Conservation (phyloP, 371 early-diverging fungal genomes). For the Batkoa obscura region DNA sequence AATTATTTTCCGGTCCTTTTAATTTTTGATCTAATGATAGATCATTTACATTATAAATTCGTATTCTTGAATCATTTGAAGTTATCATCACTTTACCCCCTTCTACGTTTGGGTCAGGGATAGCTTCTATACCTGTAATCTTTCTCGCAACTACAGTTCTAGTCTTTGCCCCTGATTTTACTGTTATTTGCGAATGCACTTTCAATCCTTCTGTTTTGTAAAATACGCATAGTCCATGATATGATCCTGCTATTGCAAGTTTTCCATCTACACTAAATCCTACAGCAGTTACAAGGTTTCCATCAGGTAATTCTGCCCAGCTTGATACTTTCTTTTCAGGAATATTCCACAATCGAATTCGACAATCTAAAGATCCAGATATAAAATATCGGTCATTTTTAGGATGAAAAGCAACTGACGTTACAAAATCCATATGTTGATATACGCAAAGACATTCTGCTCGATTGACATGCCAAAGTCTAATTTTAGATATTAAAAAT, state of each 20-base stretch:
- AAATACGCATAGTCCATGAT: constrained; percentile 53
- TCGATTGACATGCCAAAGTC: constrained; percentile 63
- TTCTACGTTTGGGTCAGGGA: constrained; percentile 25
- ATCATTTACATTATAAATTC: constrained; percentile 52
- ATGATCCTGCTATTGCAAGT: constrained; percentile 53
- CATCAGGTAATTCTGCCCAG: constrained; percentile 49
- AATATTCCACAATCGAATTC: constrained; percentile 65
- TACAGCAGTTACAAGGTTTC: constrained; percentile 52
- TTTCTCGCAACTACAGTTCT: constrained; percentile 35
- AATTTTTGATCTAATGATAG: constrained; percentile 51
- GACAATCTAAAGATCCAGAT: constrained; percentile 62
- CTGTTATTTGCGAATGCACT: constrained; percentile 55
- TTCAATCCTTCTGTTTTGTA: constrained; percentile 57
- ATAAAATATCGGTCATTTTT: constrained; percentile 62
- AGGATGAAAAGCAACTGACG: constrained; percentile 66
- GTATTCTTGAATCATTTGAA: constrained; percentile 60
- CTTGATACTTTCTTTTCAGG: constrained; percentile 48
- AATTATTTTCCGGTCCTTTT: constrained; percentile 46
- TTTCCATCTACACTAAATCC: constrained; percentile 51
- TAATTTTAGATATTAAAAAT: constrained; percentile 8
- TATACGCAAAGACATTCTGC: constrained; percentile 57
- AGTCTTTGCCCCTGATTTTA: constrained; percentile 27
- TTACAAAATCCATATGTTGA: constrained; percentile 53
- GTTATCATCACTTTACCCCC: constrained; percentile 36
- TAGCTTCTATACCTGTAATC: constrained; percentile 48